phyloP scores from a whole-genome alignment of 1,284 basidiomycete species.

The Boletus sp. region DNA sequence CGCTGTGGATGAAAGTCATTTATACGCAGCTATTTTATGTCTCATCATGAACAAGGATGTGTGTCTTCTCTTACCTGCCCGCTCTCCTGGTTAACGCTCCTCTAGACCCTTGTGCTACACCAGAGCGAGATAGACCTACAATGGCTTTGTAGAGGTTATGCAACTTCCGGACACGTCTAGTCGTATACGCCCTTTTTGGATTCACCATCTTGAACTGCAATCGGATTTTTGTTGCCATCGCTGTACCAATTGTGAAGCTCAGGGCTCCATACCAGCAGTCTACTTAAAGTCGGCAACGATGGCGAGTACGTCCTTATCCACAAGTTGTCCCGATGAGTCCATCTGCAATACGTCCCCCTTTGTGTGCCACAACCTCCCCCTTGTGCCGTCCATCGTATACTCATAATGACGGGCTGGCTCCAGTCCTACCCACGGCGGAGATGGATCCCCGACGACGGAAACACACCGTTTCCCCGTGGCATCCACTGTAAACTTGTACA shows the following conservation, averaged over 20 bases:
- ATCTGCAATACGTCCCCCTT: constrained; percentile 10
- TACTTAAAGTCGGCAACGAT: constrained; percentile 23
- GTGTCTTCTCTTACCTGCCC: background rate
- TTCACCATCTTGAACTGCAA: background rate
- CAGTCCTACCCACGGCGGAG: constrained; percentile 5
- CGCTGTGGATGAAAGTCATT: background rate
- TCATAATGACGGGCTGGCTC: constrained; percentile 5
- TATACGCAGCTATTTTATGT: background rate
- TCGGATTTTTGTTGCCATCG: constrained; percentile 6
- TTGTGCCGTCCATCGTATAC: constrained; percentile 18
- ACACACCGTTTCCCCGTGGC: constrained; percentile 22
- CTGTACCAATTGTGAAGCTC: background rate
- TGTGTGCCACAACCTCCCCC: constrained; percentile 21
- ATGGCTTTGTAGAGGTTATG: background rate
- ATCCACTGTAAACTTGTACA: constrained; percentile 26
- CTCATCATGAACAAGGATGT: no score
- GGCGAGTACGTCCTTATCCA: constrained; percentile 17
- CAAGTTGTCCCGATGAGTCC: constrained; percentile 2
- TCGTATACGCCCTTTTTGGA: constrained; percentile 8
- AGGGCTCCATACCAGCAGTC: no score
- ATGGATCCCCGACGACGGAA: constrained; percentile 18
- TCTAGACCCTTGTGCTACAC: constrained; percentile 8
- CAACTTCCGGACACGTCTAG: constrained; percentile 4
- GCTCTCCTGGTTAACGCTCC: background rate
- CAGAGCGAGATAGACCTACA: background rate